Evolutionary conservation across 2,329 filamentous ascomycete genomes (phyloP), one percentile per base, ranked within the genome.

Genomic region (Parastagonospora avenae): DNA sequence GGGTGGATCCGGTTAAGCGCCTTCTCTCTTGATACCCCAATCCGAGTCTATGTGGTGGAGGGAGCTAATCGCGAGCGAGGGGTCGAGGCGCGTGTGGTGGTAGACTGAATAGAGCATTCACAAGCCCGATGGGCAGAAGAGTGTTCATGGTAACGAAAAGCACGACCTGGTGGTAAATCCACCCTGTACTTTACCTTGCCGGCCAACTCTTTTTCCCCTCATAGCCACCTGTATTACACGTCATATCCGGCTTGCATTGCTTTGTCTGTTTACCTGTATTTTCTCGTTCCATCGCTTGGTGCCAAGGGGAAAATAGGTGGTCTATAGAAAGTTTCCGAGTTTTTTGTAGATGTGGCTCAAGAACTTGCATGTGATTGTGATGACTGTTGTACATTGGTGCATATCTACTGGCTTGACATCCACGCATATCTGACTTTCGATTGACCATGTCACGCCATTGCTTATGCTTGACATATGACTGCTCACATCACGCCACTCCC

Each of bases 1-100:
- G 80, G 74, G 74, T 73, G 74, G 74, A 70, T 77, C 74, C 54
- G 74, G 74, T 72, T 77, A 77, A 75, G 60, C 65, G 69, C 60
- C 65, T 68, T 61, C 50, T 57, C 50, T 60, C 59, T 60, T 66
- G 68, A 71, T 71, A 71, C 67, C 66, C 68, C 61, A 68, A 66
- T 52, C 56, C 57, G 59, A 67, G 64, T 67, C 66, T 54, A 70
- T 68, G 61, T 68, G 68, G 66, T 62, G 70, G 68, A 67, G 57
- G 60, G 59, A 65, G 62, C 60, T 71, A 65, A 69, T 71, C 49
- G 62, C 63, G 59, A 58, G 59, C 46, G 60, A 62, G 65, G 64
- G 57, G 61, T 63, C 49, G 66, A 62, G 57, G 63, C 52, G 57
- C 59, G 69, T 38, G 45, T 48, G 46, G 38, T 64, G 67, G 68